Evolutionary conservation across 2,329 filamentous ascomycete genomes (phyloP).

Genomic region (Neophaeococcomyces aloes): DNA sequence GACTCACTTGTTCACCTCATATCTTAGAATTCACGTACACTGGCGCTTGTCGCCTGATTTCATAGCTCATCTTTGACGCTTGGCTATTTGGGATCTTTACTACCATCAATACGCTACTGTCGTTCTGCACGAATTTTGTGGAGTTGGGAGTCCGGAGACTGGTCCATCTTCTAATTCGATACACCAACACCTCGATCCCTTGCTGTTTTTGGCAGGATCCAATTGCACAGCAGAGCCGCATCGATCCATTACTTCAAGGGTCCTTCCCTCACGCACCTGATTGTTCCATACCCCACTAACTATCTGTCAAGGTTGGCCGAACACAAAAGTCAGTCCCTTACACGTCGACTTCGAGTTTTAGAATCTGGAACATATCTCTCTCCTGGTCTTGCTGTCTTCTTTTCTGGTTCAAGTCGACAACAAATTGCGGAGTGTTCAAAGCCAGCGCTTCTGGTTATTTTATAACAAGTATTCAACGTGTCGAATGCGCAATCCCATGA

Average conservation of each 20-base stretch:
- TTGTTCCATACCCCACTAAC: neutral
- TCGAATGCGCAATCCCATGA: too few relatives aligned
- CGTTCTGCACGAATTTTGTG: neutral
- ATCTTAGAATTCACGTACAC: slow-evolving; percentile 13
- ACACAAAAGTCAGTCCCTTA: neutral
- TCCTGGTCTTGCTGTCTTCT: neutral
- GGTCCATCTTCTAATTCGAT: neutral
- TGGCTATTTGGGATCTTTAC: too few relatives aligned
- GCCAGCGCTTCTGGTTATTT: too few relatives aligned
- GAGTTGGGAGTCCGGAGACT: neutral
- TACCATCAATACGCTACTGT: neutral
- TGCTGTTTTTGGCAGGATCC: neutral
- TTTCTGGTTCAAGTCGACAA: too few relatives aligned
- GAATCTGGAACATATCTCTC: neutral
- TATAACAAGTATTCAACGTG: too few relatives aligned
- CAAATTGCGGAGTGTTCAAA: too few relatives aligned
- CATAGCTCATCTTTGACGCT: slow-evolving; percentile 7
- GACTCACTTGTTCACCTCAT: neutral
- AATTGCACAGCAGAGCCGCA: neutral
- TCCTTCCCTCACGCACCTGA: neutral
- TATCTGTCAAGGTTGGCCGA: neutral
- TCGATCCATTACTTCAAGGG: neutral
- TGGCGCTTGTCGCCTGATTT: slow-evolving; percentile 21
- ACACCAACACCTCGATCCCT: neutral
- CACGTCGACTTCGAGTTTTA: neutral